Conservation (phyloP, 2,329 filamentous ascomycete genomes). For the Aspergillus costaricaensis region DNA sequence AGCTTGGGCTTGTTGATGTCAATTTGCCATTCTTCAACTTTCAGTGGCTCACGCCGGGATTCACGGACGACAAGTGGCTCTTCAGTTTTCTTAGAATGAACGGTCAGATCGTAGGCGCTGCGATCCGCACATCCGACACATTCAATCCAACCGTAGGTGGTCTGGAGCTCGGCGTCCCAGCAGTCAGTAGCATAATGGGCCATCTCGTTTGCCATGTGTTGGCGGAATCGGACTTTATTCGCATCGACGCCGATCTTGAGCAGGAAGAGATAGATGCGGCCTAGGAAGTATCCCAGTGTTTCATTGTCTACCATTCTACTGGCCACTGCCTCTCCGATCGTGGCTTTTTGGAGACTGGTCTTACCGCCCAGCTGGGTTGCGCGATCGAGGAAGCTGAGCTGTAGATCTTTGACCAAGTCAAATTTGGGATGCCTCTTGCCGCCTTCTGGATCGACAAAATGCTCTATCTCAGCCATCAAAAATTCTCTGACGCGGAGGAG, state of each 20-base stretch:
- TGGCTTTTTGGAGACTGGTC: constrained; percentile 70
- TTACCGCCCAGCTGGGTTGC: constrained; percentile 84
- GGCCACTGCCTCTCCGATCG: constrained; percentile 83
- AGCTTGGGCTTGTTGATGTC: constrained; percentile 95
- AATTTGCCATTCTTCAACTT: constrained; percentile 83
- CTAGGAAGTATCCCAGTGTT: constrained; percentile 96
- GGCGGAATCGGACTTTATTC: constrained; percentile 88
- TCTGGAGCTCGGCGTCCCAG: constrained; percentile 94
- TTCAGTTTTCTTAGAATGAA: constrained; percentile 91
- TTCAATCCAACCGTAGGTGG: constrained; percentile 95
- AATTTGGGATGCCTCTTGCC: constrained; percentile 95
- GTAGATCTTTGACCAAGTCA: constrained; percentile 76
- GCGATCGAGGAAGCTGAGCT: constrained; percentile 81
- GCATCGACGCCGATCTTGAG: constrained; percentile 83
- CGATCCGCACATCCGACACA: constrained; percentile 96
- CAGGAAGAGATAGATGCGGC: constrained; percentile 88
- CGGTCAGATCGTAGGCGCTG: constrained; percentile 89
- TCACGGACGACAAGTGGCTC: constrained; percentile 83
- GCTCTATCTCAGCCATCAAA: constrained; percentile 98
- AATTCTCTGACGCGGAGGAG: constrained; percentile 94
- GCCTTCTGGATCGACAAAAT: constrained; percentile 91
- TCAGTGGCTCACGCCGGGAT: constrained; percentile 72
- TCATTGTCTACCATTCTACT: constrained; percentile 89
- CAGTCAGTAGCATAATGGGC: constrained; percentile 97
- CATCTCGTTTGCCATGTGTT: constrained; percentile 92